Conservation (phyloP, 805 yeast species). For the Saccharomycopsis guyanensis region DNA sequence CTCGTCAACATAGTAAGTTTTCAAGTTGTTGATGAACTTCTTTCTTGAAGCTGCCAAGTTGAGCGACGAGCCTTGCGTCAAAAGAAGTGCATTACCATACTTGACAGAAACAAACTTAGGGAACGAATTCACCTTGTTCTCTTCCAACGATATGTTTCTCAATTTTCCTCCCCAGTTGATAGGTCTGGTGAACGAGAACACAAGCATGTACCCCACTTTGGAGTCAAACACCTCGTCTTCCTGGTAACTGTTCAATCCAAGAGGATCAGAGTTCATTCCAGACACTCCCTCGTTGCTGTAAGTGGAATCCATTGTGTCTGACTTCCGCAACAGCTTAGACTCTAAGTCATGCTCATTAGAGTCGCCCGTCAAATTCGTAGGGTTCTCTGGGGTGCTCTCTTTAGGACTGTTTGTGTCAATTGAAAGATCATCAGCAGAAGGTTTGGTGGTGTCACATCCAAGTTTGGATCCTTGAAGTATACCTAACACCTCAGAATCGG, state of each 20-base stretch:
- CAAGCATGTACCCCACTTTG: slow-evolving; percentile 10
- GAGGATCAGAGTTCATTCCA: background rate
- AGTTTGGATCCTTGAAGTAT: slow-evolving; percentile 40
- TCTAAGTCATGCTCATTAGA: background rate
- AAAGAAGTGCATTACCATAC: slow-evolving; percentile 15
- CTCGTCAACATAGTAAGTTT: slow-evolving; percentile 11
- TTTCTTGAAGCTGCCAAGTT: slow-evolving; percentile 7
- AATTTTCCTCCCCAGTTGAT: slow-evolving; percentile 15
- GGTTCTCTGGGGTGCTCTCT: background rate
- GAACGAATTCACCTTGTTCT: background rate
- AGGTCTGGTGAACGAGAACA: slow-evolving; percentile 10
- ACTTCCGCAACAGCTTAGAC: background rate
- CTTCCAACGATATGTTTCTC: slow-evolving; percentile 5
- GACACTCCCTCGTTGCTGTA: background rate
- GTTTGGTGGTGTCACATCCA: slow-evolving; percentile 40
- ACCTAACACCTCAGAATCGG: slow-evolving; percentile 35
- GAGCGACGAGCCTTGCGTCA: slow-evolving; percentile 15
- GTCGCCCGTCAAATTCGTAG: background rate
- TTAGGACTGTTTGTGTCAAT: background rate
- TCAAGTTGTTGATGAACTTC: slow-evolving; percentile 15
- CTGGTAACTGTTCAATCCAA: background rate
- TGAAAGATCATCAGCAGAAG: slow-evolving; percentile 18
- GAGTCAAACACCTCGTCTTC: background rate
- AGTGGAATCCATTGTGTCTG: background rate
- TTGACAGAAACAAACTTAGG: slow-evolving; percentile 13